Evolutionary conservation across 306 rosid species (phyloP).

Genomic region (Lathyrus sativus): DNA sequence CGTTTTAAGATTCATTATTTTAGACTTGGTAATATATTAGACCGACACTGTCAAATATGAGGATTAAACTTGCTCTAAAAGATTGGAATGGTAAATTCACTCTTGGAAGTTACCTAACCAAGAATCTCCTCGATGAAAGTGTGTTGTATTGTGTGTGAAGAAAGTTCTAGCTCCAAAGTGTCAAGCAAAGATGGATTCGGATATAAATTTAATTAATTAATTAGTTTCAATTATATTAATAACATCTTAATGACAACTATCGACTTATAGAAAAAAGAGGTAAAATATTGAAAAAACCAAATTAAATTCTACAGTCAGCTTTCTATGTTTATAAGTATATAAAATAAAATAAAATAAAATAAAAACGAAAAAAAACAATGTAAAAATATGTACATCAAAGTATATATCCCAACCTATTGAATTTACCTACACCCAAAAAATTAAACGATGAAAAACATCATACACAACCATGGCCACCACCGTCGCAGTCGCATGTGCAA

Average conservation of each 20-base stretch:
- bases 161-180: not conserved
- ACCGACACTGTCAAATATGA: too few relatives aligned
- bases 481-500: conserved; percentile 79
- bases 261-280: not conserved
- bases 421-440: not conserved
- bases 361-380: not conserved
- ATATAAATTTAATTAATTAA: not conserved
- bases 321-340: not conserved
- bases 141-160: not conserved
- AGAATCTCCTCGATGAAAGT: too few relatives aligned
- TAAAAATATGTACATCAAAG: conserved; percentile 12
- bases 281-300: not conserved
- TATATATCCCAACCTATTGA: conserved; percentile 3
- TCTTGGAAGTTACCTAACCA: too few relatives aligned
- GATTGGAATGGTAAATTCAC: too few relatives aligned
- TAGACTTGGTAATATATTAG: too few relatives aligned
- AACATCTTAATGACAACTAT: too few relatives aligned
- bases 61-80: too few relatives aligned
- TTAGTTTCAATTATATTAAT: not conserved
- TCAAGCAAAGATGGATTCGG: conserved; percentile 5
- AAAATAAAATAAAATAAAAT: too few relatives aligned
- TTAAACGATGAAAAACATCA: conserved; percentile 13
- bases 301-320: not conserved
- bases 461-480: conserved; percentile 55
- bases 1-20: too few relatives aligned